Evolutionary conservation across 805 yeast species (phyloP).

Genomic region (Saccharomyces jurei): DNA sequence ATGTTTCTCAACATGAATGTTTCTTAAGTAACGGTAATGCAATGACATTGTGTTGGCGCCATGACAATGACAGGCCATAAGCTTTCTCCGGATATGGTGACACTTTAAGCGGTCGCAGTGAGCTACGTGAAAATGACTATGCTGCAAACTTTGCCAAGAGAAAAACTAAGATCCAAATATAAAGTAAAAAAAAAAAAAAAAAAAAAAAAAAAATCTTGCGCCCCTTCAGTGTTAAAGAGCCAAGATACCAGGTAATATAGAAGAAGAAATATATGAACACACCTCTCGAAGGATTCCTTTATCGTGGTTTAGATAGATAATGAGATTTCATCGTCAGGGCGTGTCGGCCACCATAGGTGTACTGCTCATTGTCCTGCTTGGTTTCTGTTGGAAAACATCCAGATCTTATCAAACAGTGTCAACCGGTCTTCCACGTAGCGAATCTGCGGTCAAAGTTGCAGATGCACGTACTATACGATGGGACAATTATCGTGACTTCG

Average conservation of each 20-base stretch:
- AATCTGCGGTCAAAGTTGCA: neutral
- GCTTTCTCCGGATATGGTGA: neutral
- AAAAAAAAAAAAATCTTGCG: neutral
- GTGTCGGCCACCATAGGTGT: neutral
- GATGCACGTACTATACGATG: constrained; percentile 3
- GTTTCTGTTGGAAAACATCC: neutral
- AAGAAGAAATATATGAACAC: neutral
- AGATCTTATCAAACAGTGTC: neutral
- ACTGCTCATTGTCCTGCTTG: neutral
- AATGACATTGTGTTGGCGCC: neutral
- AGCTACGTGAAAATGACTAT: neutral
- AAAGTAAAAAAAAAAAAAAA: neutral
- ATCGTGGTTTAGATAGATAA: neutral
- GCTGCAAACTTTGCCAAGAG: neutral
- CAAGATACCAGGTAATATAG: neutral
- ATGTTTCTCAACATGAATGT: no score
- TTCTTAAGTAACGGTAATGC: no score
- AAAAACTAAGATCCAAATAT: no score
- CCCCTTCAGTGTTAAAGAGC: neutral
- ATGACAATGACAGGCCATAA: no score
- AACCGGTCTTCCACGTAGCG: neutral
- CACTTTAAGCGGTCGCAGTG: neutral
- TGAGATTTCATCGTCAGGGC: neutral
- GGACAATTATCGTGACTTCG: constrained; percentile 19
- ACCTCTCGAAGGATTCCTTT: neutral